Evolutionary conservation across 148 eudicot genomes (phyloP).

Genomic region (Cornus kousa): DNA sequence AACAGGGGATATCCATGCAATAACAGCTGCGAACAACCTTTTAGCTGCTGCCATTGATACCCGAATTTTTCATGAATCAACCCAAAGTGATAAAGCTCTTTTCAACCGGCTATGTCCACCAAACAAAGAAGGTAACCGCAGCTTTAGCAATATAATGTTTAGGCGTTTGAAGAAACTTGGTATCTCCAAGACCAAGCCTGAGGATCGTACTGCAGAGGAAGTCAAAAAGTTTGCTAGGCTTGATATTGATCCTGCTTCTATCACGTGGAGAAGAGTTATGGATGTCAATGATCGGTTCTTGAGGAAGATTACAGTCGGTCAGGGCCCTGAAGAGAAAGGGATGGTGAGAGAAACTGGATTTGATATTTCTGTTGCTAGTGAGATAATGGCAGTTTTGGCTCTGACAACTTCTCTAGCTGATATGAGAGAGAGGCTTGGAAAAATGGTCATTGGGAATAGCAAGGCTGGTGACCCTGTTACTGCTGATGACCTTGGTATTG

Average conservation of each 20-base stretch:
- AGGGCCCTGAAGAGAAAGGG: constrained; percentile 98
- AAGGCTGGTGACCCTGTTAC: constrained; percentile 89
- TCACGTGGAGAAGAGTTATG: constrained; percentile 98
- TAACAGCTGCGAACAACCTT: constrained; percentile 98
- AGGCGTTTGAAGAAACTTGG: constrained; percentile 88
- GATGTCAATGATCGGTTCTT: constrained; percentile 95
- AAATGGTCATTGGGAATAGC: constrained; percentile 95
- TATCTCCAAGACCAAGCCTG: constrained; percentile 78
- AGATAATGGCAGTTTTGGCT: constrained; percentile 98
- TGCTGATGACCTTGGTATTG: constrained; percentile 95
- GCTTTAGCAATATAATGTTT: constrained; percentile 78
- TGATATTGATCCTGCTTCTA: constrained; percentile 81
- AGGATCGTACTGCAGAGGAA: constrained; percentile 84
- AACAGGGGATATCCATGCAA: constrained; percentile 98
- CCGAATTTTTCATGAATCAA: constrained; percentile 88
- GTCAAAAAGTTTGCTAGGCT: constrained; percentile 85
- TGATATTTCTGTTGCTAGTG: constrained; percentile 98
- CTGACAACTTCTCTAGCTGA: constrained; percentile 89
- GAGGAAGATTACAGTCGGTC: constrained; percentile 88
- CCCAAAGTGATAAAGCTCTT: constrained; percentile 90
- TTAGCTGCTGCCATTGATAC: constrained; percentile 98
- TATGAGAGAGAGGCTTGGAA: constrained; percentile 97
- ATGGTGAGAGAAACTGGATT: constrained; percentile 97
- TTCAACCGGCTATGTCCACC: constrained; percentile 86
- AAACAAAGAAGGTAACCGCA: constrained; percentile 76